Base-by-base conservation (phyloP, 768 basidiomycete species). In the Hypsizygus marmoreus region DNA sequence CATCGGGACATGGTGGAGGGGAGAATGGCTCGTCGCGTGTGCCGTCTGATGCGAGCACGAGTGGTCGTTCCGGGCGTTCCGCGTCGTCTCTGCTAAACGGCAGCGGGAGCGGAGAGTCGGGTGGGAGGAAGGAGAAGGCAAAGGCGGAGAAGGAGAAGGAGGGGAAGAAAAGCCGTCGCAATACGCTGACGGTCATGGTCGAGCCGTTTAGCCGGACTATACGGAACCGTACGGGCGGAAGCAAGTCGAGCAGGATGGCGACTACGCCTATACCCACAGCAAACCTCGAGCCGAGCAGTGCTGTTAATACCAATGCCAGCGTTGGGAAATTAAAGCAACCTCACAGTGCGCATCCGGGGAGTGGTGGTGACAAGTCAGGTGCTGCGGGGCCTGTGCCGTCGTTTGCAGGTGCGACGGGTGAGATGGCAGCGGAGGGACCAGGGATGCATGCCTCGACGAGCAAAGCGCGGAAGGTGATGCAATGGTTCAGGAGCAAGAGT, bases 401-500 rank as follows among this genome's bases (percentile, higher is more conserved):
- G 12, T 58, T 51, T 17, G 46, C 52, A 2, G 58, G 59, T 23
- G 36, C 56, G 2, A 38, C 58, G 22, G 53, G 57, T n/a, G 74
- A 73, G 30, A 69, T 61, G 36, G 53, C 61, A 29, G 55, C 62
- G 25, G 55, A 48, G 24, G 60, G 38, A 6, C 30, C 58, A 3
- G 73, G 70, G 6, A 73, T 86, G 68, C 77, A 78, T 2, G 88
- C 84, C 12, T 85, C 89, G 50, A 81, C 90, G n/a, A 84, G 79
- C 67, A 89, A 94, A 65, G 94, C 95, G 4, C 84, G 84, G 65
- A 92, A 88, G 61, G 97, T 99, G 42, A 98, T 98, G 95, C 86
- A 94, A 54, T 99, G 97, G 97, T 98, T 99, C 80, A 76, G 88
- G 65, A 79, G 77, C 44, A 80, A 78, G 67, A 85, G 82, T 59